Conservation (phyloP, 2,329 filamentous ascomycete species). For the Aspergillus aculeatus region DNA sequence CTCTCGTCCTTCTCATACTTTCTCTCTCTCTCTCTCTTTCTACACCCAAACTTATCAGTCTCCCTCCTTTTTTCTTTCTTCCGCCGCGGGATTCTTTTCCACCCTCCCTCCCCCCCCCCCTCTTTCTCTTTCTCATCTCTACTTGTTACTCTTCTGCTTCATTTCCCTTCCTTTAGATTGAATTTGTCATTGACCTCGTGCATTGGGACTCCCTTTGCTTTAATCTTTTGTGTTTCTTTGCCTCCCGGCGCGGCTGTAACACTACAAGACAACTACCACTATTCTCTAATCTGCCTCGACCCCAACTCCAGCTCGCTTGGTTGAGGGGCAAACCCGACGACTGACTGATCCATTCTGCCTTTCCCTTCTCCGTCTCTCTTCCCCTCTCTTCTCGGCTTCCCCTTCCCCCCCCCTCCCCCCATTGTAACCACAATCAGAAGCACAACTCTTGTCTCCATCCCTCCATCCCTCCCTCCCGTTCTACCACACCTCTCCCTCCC, state of each 20-base stretch:
- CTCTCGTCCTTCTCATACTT: neutral
- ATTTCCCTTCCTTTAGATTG: neutral
- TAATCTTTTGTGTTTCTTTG: neutral
- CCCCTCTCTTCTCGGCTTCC: neutral
- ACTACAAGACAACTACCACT: neutral
- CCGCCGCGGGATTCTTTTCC: neutral
- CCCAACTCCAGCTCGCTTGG: neutral
- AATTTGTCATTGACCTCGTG: neutral
- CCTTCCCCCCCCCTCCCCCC: neutral
- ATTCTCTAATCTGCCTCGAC: neutral
- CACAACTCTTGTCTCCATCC: neutral
- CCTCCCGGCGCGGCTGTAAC: neutral
- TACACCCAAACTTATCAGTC: no score
- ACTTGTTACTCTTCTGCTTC: neutral
- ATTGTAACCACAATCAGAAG: neutral
- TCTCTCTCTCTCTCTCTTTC: neutral
- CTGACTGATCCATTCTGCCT: neutral
- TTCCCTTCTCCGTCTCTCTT: neutral
- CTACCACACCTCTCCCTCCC: neutral
- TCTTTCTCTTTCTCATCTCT: constrained; percentile 1
- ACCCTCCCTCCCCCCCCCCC: constrained; percentile 1
- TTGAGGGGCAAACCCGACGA: constrained; percentile 4
- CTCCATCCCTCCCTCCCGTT: neutral
- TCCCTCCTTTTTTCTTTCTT: neutral
- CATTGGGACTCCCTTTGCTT: neutral